Percentiles rank a stretch among this genome's conserved stretches.
Evolutionary conservation across 2,329 filamentous ascomycete genomes (phyloP).

Genomic region (Didymella keratinophila): DNA sequence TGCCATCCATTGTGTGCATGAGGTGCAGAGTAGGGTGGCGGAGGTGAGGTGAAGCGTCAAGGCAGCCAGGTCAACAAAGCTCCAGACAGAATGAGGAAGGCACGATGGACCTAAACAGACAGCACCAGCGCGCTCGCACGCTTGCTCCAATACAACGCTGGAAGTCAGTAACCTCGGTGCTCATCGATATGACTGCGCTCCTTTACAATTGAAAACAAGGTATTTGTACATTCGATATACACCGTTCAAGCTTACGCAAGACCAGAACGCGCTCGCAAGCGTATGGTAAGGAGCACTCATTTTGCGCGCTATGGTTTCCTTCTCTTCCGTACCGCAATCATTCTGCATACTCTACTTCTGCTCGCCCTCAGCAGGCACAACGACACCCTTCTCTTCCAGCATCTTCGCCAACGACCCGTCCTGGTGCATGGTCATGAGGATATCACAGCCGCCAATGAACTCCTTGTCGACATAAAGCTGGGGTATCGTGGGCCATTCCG

Average conservation of each 20-base stretch:
- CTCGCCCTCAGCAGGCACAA: conserved; percentile 62
- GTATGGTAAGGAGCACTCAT: conserved; percentile 18
- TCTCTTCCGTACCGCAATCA: not conserved
- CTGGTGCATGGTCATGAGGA: conserved; percentile 95
- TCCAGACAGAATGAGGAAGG: not conserved
- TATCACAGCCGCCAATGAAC: conserved; percentile 97
- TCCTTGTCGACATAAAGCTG: conserved; percentile 96
- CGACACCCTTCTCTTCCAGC: conserved; percentile 89
- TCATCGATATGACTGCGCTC: not conserved
- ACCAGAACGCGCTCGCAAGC: not conserved
- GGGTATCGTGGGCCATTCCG: conserved; percentile 98
- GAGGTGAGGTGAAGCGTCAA: conserved; percentile 3
- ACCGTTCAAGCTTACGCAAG: not conserved
- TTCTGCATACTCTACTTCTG: conserved; percentile 25
- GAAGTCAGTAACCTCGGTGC: not conserved
- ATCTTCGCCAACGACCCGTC: conserved; percentile 91
- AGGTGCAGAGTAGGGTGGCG: not conserved
- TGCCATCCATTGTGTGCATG: not conserved
- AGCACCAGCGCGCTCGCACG: not conserved
- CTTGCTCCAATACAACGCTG: too few relatives aligned
- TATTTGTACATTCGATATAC: conserved; percentile 8
- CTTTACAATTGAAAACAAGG: not conserved
- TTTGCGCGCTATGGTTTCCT: not conserved
- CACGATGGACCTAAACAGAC: not conserved
- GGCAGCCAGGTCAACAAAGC: not conserved